phyloP scores from a whole-genome alignment of 306 rosid species.

The Prunus kanzakura region DNA sequence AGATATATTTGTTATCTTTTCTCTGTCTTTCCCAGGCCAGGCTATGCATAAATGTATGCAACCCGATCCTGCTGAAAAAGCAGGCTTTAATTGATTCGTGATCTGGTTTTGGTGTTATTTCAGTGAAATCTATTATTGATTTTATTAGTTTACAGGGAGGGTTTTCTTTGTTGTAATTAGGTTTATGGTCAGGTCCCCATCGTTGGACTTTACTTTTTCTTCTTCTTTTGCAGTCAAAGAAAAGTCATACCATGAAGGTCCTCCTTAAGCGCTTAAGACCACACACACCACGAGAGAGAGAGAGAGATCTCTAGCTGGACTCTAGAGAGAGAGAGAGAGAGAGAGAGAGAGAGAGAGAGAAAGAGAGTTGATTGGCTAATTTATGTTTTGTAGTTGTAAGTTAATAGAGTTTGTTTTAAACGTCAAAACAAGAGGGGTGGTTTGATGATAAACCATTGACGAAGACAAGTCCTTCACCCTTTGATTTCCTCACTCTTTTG shows the following conservation, averaged over 20 bases:
- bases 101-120: slow-evolving; percentile 22
- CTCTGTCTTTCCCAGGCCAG: too few species aligned
- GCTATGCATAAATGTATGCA: too few species aligned
- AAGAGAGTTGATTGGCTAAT: slow-evolving; percentile 25
- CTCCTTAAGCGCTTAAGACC: slow-evolving; percentile 30
- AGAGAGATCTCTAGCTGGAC: slow-evolving; percentile 4
- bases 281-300: not conserved
- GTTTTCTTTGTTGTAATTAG: slow-evolving; percentile 23
- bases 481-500: slow-evolving; percentile 28
- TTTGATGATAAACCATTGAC: slow-evolving; percentile 35
- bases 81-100: not conserved
- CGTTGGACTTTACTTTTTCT: slow-evolving; percentile 41
- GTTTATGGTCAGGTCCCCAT: slow-evolving; percentile 71
- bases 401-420: slow-evolving; percentile 13
- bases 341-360: slow-evolving; percentile 21
- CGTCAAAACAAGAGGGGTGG: slow-evolving; percentile 29
- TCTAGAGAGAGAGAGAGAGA: slow-evolving; percentile 16
- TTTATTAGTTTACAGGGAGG: not conserved
- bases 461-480: slow-evolving; percentile 54
- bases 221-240: slow-evolving; percentile 67
- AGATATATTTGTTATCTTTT: too few species aligned
- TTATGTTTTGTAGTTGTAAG: not conserved
- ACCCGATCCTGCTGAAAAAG: not conserved
- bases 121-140: slow-evolving; percentile 5
- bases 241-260: slow-evolving; percentile 54